Evolutionary conservation across 2,329 filamentous ascomycete genomes (phyloP).

Genomic region (Fusarium sp.): DNA sequence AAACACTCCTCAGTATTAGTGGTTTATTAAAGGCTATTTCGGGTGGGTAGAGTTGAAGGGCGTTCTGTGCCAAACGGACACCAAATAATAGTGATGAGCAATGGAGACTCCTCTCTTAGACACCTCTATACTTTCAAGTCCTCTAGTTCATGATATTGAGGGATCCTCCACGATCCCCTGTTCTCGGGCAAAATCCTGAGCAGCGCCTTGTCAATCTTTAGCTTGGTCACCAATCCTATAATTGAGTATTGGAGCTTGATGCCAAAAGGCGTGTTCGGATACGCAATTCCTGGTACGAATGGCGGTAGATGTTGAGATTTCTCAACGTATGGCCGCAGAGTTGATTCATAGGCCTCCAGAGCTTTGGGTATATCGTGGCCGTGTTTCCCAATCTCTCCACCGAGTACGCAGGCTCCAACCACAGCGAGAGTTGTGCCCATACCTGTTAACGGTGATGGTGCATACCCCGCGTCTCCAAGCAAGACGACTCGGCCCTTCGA

Average conservation of each 20-base stretch:
- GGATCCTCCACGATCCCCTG: constrained; percentile 31
- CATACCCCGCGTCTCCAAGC: constrained; percentile 66
- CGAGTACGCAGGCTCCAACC: constrained; percentile 65
- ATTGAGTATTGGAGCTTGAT: constrained; percentile 43
- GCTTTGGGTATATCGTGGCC: constrained; percentile 48
- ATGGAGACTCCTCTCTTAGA: too few species aligned
- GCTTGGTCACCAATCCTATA: constrained; percentile 24
- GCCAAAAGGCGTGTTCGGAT: constrained; percentile 49
- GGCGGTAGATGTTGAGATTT: constrained; percentile 55
- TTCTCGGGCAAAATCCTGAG: constrained; percentile 30
- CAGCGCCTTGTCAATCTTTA: constrained; percentile 33
- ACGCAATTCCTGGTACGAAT: constrained; percentile 45
- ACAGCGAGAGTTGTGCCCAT: constrained; percentile 65
- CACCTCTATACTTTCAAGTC: background rate
- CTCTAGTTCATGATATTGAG: constrained; percentile 18
- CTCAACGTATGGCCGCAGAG: constrained; percentile 58
- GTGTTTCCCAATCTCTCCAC: constrained; percentile 59
- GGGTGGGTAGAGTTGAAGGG: too few species aligned
- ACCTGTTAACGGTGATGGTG: constrained; percentile 63
- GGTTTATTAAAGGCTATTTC: too few species aligned
- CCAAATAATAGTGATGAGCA: too few species aligned
- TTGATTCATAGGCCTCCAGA: constrained; percentile 58
- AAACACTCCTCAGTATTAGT: background rate
- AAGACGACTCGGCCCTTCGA: constrained; percentile 58
- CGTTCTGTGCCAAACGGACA: too few species aligned